phyloP scores from a whole-genome alignment of 1,284 basidiomycete species.

The Phlebopus sp. region DNA sequence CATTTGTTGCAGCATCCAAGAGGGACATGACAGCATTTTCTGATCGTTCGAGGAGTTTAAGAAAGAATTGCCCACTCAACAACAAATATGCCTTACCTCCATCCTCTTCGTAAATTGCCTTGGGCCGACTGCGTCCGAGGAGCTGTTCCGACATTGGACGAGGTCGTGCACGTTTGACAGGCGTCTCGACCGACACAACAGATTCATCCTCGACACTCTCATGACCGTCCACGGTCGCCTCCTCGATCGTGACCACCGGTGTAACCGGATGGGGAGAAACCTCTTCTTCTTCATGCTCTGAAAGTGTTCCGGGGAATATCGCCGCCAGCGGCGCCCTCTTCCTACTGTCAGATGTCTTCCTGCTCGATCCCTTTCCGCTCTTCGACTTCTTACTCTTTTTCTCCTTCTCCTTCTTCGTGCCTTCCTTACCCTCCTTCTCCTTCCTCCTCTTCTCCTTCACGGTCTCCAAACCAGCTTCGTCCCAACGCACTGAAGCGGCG shows the following conservation, averaged over 20 bases:
- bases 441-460: constrained; percentile 49
- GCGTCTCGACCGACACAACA: constrained; percentile 37
- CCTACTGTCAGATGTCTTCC: constrained; percentile 40
- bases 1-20: constrained; percentile 72
- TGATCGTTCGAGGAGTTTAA: constrained; percentile 9
- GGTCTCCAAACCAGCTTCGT: constrained; percentile 57
- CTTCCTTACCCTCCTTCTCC: constrained; percentile 37
- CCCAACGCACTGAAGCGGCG: constrained; percentile 56
- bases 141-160: constrained; percentile 68
- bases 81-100: constrained; percentile 33
- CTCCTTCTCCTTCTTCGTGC: constrained; percentile 15
- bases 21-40: constrained; percentile 60
- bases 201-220: constrained; percentile 28
- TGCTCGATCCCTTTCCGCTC: constrained; percentile 22
- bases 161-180: constrained; percentile 47
- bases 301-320: constrained; percentile 44
- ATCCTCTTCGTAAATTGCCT: constrained; percentile 51
- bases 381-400: constrained; percentile 31
- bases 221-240: constrained; percentile 52
- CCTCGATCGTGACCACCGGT: constrained; percentile 49
- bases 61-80: background rate
- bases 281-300: constrained; percentile 14
- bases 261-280: constrained; percentile 1
- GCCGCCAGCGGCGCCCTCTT: constrained; percentile 45
- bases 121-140: constrained; percentile 46